Conservation (phyloP, 2,329 filamentous ascomycete species). For the Curvularia spicifera region DNA sequence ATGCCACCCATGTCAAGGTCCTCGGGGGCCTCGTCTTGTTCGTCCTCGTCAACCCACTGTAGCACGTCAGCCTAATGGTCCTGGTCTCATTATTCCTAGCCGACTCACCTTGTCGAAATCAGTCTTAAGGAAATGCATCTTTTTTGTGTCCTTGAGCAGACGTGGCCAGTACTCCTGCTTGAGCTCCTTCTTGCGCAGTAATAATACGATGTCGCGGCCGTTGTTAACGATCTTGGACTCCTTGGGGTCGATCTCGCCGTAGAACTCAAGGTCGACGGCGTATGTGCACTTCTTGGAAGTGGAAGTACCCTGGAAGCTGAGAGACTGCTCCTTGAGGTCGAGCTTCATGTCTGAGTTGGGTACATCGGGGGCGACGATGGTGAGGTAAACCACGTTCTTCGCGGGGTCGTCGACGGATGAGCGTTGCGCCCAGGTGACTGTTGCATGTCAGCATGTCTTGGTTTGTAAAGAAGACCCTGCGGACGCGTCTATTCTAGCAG, state of each 20-base stretch:
- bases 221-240: slow-evolving; percentile 90
- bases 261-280: slow-evolving; percentile 85
- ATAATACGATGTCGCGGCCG: slow-evolving; percentile 83
- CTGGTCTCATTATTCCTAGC: background rate
- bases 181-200: slow-evolving; percentile 96
- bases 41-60: slow-evolving; percentile 95
- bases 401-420: slow-evolving; percentile 78
- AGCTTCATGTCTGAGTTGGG: slow-evolving; percentile 77
- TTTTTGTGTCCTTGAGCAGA: slow-evolving; percentile 87
- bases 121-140: slow-evolving; percentile 95
- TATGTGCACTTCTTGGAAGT: slow-evolving; percentile 86
- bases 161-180: slow-evolving; percentile 96
- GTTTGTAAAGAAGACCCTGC: slow-evolving; percentile 7
- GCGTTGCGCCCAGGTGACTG: slow-evolving; percentile 98
- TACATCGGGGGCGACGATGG: slow-evolving; percentile 87
- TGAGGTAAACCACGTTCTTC: slow-evolving; percentile 96
- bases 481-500: slow-evolving; percentile 6
- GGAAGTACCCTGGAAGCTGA: slow-evolving; percentile 84
- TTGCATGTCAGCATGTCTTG: slow-evolving; percentile 27
- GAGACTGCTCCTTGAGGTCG: slow-evolving; percentile 71
- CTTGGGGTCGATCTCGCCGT: slow-evolving; percentile 83
- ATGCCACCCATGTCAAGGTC: slow-evolving; percentile 65
- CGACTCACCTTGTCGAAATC: slow-evolving; percentile 90
- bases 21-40: slow-evolving; percentile 89
- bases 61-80: slow-evolving; percentile 30